phyloP scores from a whole-genome alignment of 1,284 basidiomycete genomes.

The Ustilago hordei region DNA sequence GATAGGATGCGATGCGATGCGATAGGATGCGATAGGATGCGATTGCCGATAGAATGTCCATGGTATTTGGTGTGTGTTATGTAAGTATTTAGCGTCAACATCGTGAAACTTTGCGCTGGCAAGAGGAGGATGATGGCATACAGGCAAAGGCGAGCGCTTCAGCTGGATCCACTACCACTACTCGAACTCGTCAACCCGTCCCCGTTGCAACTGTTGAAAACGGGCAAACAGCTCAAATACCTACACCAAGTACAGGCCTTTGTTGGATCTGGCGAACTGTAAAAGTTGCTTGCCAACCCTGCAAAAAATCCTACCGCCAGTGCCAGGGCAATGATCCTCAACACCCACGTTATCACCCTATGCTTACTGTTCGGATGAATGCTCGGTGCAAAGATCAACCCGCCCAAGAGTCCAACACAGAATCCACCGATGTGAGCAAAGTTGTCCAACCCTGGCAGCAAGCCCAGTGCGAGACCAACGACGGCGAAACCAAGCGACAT shows the following conservation, averaged over 20 bases:
- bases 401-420: conserved; percentile 74
- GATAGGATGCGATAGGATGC: too few relatives aligned
- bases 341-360: conserved; percentile 78
- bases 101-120: background rate
- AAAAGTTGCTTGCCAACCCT: conserved; percentile 87
- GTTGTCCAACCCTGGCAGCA: conserved; percentile 69
- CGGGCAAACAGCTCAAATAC: conserved; percentile 63
- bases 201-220: conserved; percentile 60
- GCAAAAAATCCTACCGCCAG: conserved; percentile 84
- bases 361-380: conserved; percentile 81
- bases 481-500: conserved; percentile 86
- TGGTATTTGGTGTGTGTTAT: background rate
- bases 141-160: background rate
- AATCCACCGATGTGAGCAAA: conserved; percentile 72
- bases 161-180: conserved; percentile 1
- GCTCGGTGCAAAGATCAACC: conserved; percentile 86
- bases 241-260: conserved; percentile 88
- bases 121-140: background rate
- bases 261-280: conserved; percentile 76
- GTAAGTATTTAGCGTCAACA: background rate
- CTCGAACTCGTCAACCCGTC: conserved; percentile 34
- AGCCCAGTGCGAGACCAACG: conserved; percentile 84
- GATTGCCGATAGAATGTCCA: background rate
- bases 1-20: too few relatives aligned
- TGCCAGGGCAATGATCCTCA: conserved; percentile 80